Base-by-base conservation (phyloP, 345 rosid species). In the Clarkia xantiana region DNA sequence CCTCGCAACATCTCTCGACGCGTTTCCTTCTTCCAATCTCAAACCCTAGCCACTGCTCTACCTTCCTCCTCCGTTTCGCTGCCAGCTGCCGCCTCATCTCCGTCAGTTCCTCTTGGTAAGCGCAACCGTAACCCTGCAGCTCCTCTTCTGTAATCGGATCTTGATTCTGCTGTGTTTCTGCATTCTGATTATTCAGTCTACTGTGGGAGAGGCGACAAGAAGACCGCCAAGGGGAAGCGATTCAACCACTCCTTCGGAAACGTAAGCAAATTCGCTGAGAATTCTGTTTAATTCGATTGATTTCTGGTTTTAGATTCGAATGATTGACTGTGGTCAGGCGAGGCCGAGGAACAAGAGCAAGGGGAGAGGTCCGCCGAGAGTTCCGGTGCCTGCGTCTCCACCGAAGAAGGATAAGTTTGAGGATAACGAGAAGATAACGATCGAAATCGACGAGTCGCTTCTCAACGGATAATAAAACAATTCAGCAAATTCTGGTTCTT, bases 171-270 rank as follows among this genome's bases (percentile, higher is more conserved):
- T 23, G 29, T 19, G 14, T 0, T 4, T 17, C 14, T 9, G 3
- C 4, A 49, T 25, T 49, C 19, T n/a, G 0, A 9, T 17, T 29
- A 1, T 39, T 7, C 71, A 81, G 97, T 90, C 48, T 71, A 71
- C 49, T 82, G 94, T 48, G 91, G 97, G 7, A 58, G 97, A 64
- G 97, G 95, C 40, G 95, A 90, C 66, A 77, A 59, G 70, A 86
- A 81, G 68, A 86, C 97, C 10, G 82, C 67, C 11, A 90, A 64
- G 60, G 95, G 97, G 45, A 90, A 90, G 77, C 88, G 97, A 14
- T 90, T 90, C 66, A 76, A 69, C 45, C 95, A 86, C 72, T 90
- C 94, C 5, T 90, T 77, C 38, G 97, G 97, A 43, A 90, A 90
- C 62, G 97, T 90, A 55, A 76, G 77, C 69, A 5, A n/a, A 19